A percentile compares a stretch with the other conserved stretches of the same genome.
Evolutionary conservation across 1,139 yeast species (phyloP).

Genomic region (Hansenula sp.): DNA sequence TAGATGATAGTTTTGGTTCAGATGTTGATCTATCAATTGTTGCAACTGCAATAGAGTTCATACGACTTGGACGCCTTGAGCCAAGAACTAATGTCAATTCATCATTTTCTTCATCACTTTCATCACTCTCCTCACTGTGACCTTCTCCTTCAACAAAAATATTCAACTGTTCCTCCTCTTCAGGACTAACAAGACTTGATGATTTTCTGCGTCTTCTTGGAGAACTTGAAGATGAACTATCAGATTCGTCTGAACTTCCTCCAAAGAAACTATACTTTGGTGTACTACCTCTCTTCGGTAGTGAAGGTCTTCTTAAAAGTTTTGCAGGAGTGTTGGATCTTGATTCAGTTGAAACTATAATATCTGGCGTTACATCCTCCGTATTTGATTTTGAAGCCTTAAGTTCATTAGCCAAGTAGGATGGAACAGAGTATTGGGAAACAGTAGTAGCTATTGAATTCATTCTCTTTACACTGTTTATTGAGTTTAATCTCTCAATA

Average conservation of each 20-base stretch:
- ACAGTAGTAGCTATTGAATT: background rate
- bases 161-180: background rate
- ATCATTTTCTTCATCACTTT: conserved; percentile 5
- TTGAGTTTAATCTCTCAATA: background rate
- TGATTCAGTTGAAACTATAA: background rate
- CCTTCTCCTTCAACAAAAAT: background rate
- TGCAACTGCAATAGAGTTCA: background rate
- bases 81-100: conserved; percentile 2
- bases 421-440: conserved; percentile 3
- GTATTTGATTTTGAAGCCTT: conserved; percentile 8
- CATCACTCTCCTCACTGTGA: background rate
- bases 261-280: conserved; percentile 2
- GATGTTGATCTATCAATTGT: background rate
- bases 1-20: background rate
- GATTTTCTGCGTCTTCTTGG: background rate
- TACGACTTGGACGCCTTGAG: conserved; percentile 2
- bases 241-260: conserved; percentile 1
- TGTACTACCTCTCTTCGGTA: conserved; percentile 1
- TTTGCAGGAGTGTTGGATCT: background rate
- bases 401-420: conserved; percentile 5
- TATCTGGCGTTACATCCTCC: background rate
- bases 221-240: background rate
- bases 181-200: too few relatives aligned
- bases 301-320: background rate
- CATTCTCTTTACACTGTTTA: background rate